Evolutionary conservation across 2,329 filamentous ascomycete genomes (phyloP), one percentile per base, ranked within the genome.

Genomic region (Dothiorella sarmentorum): DNA sequence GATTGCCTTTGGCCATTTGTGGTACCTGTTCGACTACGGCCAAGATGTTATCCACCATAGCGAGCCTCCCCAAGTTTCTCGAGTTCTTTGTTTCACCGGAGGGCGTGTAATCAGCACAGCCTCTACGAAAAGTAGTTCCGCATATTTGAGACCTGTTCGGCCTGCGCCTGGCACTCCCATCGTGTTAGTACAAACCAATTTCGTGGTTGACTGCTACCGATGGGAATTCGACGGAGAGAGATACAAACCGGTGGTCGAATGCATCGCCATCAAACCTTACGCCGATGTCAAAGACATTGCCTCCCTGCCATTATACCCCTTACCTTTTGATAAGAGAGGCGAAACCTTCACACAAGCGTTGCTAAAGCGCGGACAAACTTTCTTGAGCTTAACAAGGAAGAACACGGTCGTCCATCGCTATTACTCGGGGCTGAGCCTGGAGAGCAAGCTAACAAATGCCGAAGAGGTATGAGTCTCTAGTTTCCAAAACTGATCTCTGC

Each of bases 161-260:
- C n/a, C n/a, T n/a, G n/a, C n/a, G n/a, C n/a, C n/a, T n/a, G n/a
- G n/a, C 4, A n/a, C 20, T 13, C 22, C 3, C 4, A 27, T n/a
- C 3, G 9, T 3, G 2, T 5, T 26, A 10, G n/a, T 26, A n/a
- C 24, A 15, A 18, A 31, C 10, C 24, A 11, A 15, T 7, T 45
- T 45, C 7, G 4, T 2, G 1, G 26, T 45, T 7, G 43, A 45
- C 1, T 45, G 26, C 5, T 45, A 45, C 1, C 7, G n/a, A 10
- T 45, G 43, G 43, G 43, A 27, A 6, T 45, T 45, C 13, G 43
- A 45, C 4, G 43, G 43, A 20, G 43, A 45, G 43, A 31, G 3
- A 3, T 45, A 27, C 26, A 13, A 1, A 18, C n/a, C 26, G 24
- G 24, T 45, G 7, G 22, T 29, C 3, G 7, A 3, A n/a, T 15